Percentiles rank a stretch among this genome's conserved stretches.
phyloP scores from a whole-genome alignment of 2,329 filamentous ascomycete genomes.

The Claviceps sp. region DNA sequence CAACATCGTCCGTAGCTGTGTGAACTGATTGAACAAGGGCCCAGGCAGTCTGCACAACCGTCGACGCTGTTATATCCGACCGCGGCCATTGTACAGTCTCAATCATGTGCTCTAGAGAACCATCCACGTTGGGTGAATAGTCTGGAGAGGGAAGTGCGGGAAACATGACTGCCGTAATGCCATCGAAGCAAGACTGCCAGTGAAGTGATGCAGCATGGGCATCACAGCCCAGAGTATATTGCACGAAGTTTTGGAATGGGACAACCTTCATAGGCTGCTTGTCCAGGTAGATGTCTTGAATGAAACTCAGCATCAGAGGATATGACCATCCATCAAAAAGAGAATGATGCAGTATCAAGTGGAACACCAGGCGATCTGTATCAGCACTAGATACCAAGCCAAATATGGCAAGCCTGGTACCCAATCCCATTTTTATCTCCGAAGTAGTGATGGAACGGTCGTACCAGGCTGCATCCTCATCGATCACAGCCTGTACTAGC shows the following conservation, averaged over 20 bases:
- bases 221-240: not conserved
- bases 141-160: conserved; percentile 25
- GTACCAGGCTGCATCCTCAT: conserved; percentile 20
- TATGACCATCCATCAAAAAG: conserved; percentile 35
- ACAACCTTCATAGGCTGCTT: not conserved
- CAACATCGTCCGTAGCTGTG: conserved; percentile 23
- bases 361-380: conserved; percentile 25
- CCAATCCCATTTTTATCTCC: conserved; percentile 19
- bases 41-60: conserved; percentile 26
- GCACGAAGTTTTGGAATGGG: conserved; percentile 20
- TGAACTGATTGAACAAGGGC: conserved; percentile 36
- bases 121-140: conserved; percentile 30
- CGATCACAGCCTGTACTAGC: conserved; percentile 29
- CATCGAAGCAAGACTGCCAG: not conserved
- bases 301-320: conserved; percentile 27
- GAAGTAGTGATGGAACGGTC: not conserved
- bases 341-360: conserved; percentile 29
- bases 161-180: conserved; percentile 14
- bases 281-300: conserved; percentile 6
- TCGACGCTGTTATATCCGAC: conserved; percentile 13
- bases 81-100: not conserved
- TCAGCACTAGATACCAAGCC: conserved; percentile 14
- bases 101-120: conserved; percentile 16
- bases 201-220: not conserved
- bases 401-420: conserved; percentile 27